These are phyloP conservation scores for Fusarium sarcochroum DNA, from an alignment of 2,329 filamentous ascomycete genomes.

Conservation along the genomic window DNA sequence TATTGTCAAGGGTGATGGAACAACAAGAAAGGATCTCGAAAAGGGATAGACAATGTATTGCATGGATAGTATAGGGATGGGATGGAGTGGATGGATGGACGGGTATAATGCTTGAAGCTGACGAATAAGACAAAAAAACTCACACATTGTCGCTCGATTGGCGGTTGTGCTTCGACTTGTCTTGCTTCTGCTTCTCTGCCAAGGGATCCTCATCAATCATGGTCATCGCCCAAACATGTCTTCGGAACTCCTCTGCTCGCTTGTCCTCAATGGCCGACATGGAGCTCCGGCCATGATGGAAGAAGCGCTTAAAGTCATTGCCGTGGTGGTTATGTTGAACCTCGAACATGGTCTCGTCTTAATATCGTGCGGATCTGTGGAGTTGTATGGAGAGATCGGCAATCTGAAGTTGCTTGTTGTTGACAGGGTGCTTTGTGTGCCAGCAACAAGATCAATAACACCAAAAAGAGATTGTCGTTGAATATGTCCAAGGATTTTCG, in stretches of 20 bases:
- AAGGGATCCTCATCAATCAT: slow-evolving; percentile 48
- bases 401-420: slow-evolving; percentile 2
- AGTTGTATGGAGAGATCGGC: slow-evolving; percentile 23
- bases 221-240: slow-evolving; percentile 47
- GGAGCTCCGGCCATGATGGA: slow-evolving; percentile 47
- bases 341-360: slow-evolving; percentile 44
- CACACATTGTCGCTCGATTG: slow-evolving; percentile 44
- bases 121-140: slow-evolving; percentile 29
- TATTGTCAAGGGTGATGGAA: slow-evolving; percentile 2
- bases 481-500: slow-evolving; percentile 17
- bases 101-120: neutral
- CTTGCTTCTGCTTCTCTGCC: slow-evolving; percentile 19
- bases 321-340: slow-evolving; percentile 48
- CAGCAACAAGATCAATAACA: neutral
- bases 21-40: slow-evolving; percentile 10
- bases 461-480: slow-evolving; percentile 7
- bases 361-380: slow-evolving; percentile 13
- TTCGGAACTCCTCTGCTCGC: slow-evolving; percentile 47
- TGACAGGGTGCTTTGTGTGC: slow-evolving; percentile 20
- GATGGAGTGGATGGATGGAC: slow-evolving; percentile 9
- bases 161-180: slow-evolving; percentile 26
- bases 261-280: slow-evolving; percentile 49
- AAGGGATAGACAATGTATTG: slow-evolving; percentile 5
- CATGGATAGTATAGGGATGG: slow-evolving; percentile 12
- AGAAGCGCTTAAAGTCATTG: slow-evolving; percentile 47